Base-by-base conservation (phyloP, 345 rosid species). In the Corchorus olitorius region DNA sequence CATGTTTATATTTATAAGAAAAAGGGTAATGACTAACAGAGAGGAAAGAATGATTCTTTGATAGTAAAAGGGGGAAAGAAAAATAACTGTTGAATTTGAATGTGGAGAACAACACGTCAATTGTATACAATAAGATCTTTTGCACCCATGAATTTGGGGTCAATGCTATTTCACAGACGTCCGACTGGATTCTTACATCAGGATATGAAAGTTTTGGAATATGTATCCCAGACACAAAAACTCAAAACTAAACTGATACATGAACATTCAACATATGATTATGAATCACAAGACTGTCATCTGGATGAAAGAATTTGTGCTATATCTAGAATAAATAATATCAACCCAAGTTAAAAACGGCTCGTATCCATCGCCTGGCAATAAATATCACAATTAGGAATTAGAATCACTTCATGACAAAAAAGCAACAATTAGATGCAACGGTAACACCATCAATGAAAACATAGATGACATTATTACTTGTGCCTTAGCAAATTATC, bases 361-460 rank as follows among this genome's bases (percentile, higher is more conserved):
- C 85, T 75, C 83, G 78, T 65, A 82, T 69, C 87, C 85, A 84
- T 14, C 60, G 59, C 82, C 87, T 84, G 58, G 1, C 13, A 61
- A 33, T 48, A 1, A 60, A 61, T 14, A 48, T 15, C 46, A 33
- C 45, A 16, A 11, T 71, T 19, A 71, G 63, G 17, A 54, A 39
- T 39, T 4, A 39, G 6, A 39, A 4, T 4, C 11, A 45, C 9
- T 6, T 8, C 15, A 17, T n/a, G 59, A 22, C 33, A 35, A 5
- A 35, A 5, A 74, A 48, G 46, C 48, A 74, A 33, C 34, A 19
- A 43, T 20, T n/a, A n/a, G 48, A 34, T 27, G 39, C 52, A 43
- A 65, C 52, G n/a, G 45, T 56, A 4, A 6, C 19, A 6, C 10
- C 45, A 37, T 39, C 6, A n/a, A n/a, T n/a, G 59, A 54, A 61